A percentile compares a stretch with the other conserved stretches of the same genome.
Conservation (phyloP, 2,329 filamentous ascomycete species). For the Ceratocystis diversiconidia region DNA sequence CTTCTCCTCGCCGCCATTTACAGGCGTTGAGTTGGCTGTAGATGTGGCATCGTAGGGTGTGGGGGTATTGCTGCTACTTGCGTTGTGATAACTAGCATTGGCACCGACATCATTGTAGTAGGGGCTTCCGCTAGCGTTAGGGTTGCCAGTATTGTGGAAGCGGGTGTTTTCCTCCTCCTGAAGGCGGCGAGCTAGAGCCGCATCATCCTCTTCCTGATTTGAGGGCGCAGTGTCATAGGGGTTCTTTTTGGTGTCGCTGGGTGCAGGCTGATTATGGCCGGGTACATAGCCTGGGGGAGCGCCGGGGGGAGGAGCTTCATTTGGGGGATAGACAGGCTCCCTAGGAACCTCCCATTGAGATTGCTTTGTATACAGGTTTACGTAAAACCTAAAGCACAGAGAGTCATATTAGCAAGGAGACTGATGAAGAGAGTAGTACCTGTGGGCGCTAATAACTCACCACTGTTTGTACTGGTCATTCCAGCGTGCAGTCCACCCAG, state of each 20-base stretch:
- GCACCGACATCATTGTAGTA: conserved; percentile 4
- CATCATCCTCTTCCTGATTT: conserved; percentile 53
- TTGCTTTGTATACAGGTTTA: conserved; percentile 74
- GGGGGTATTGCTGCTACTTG: conserved; percentile 18
- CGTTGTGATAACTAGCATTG: conserved; percentile 3
- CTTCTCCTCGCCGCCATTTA: conserved; percentile 24
- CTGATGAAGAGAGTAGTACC: conserved; percentile 15
- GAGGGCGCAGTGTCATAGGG: conserved; percentile 41
- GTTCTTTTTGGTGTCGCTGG: conserved; percentile 50
- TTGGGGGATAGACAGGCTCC: conserved; percentile 44
- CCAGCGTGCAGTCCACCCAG: conserved; percentile 71
- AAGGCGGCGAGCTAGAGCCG: conserved; percentile 56
- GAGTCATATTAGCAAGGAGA: conserved; percentile 3
- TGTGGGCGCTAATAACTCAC: conserved; percentile 28
- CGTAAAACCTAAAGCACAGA: conserved; percentile 55
- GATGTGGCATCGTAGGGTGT: conserved; percentile 5
- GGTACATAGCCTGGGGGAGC: conserved; percentile 54
- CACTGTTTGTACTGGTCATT: conserved; percentile 83
- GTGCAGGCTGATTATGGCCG: conserved; percentile 24
- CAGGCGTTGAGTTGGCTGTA: conserved; percentile 12
- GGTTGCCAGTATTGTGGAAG: conserved; percentile 29
- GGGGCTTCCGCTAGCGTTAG: conserved; percentile 13
- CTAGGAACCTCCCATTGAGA: conserved; percentile 85
- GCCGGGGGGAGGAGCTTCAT: conserved; percentile 32
- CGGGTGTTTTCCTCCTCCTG: conserved; percentile 69